These are phyloP conservation scores for Tulasnella sp. DNA, from an alignment of 768 basidiomycete species.

Conservation along the genomic window DNA sequence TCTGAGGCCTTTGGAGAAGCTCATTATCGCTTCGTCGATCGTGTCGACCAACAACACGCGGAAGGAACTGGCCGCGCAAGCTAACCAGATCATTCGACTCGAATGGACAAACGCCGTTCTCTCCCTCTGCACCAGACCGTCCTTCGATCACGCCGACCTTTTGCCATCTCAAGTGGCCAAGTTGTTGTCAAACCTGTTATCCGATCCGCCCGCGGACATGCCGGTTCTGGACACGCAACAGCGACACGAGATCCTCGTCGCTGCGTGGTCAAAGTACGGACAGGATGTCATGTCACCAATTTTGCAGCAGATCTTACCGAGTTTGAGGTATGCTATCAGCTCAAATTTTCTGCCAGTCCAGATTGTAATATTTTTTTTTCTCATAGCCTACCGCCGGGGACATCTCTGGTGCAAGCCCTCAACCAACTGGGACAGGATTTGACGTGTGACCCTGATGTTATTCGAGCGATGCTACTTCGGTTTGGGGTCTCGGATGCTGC, in stretches of 20 bases:
- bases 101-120: conserved; percentile 78
- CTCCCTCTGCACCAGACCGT: conserved; percentile 71
- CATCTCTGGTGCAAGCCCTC: conserved; percentile 68
- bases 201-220: conserved; percentile 61
- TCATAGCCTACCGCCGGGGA: conserved; percentile 58
- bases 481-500: conserved; percentile 70
- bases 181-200: conserved; percentile 75
- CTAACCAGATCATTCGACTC: conserved; percentile 60
- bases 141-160: conserved; percentile 78
- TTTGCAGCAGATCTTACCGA: conserved; percentile 68
- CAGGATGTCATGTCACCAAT: conserved; percentile 70
- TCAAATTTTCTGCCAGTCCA: background rate
- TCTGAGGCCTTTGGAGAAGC: conserved; percentile 70
- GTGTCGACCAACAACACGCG: conserved; percentile 55
- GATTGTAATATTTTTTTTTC: conserved; percentile 26
- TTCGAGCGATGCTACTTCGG: conserved; percentile 63
- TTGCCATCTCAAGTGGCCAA: conserved; percentile 69
- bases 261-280: conserved; percentile 76
- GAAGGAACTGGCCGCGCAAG: conserved; percentile 56
- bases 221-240: conserved; percentile 69
- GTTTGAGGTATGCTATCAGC: conserved; percentile 54
- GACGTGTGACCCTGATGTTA: conserved; percentile 65
- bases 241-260: conserved; percentile 67
- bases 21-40: conserved; percentile 73
- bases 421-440: conserved; percentile 77